phyloP scores from a whole-genome alignment of 352 stramenopile genomes.

The Pythium inflatum region DNA sequence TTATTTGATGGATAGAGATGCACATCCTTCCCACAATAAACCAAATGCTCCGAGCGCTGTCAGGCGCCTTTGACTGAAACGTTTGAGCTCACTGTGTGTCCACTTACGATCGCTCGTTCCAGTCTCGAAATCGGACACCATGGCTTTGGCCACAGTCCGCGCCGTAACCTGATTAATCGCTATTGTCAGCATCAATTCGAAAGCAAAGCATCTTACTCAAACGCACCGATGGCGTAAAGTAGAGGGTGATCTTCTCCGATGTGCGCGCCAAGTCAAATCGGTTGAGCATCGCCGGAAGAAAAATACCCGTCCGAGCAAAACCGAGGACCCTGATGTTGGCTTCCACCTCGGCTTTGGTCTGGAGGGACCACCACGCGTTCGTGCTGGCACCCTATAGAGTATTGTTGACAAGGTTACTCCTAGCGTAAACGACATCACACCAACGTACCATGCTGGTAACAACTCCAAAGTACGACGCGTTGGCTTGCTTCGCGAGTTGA shows the following conservation, averaged over 20 bases:
- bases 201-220: neutral
- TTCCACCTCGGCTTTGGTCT: constrained; percentile 78
- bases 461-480: constrained; percentile 66
- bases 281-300: constrained; percentile 63
- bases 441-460: constrained; percentile 57
- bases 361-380: constrained; percentile 78
- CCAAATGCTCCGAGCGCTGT: no score
- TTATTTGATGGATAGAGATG: no score
- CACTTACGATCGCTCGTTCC: constrained; percentile 39
- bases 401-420: no score
- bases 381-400: constrained; percentile 48
- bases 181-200: neutral
- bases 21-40: no score
- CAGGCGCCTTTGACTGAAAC: no score
- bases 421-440: neutral
- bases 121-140: constrained; percentile 75
- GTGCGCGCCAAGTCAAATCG: constrained; percentile 59
- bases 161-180: constrained; percentile 46
- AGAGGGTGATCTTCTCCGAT: constrained; percentile 54
- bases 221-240: constrained; percentile 61
- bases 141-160: constrained; percentile 59
- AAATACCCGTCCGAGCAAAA: constrained; percentile 61
- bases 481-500: constrained; percentile 48
- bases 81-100: constrained; percentile 59
- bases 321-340: constrained; percentile 61